Evolutionary conservation across 2,329 filamentous ascomycete genomes (phyloP).

Genomic region (Lizonia empirigonia): DNA sequence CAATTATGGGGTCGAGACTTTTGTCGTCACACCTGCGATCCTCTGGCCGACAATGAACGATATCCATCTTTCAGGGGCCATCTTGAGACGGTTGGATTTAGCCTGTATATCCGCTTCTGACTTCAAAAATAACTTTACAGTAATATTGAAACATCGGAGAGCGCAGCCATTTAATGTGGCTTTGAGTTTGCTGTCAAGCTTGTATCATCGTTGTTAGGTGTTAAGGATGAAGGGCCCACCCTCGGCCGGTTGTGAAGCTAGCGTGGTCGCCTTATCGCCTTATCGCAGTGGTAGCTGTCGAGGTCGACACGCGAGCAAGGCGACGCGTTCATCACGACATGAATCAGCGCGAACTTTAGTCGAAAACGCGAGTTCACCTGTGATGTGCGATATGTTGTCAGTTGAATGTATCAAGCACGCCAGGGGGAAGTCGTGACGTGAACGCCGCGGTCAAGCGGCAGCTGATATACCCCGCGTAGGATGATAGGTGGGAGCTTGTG

Average conservation of each 20-base stretch:
- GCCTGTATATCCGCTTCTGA: too few relatives aligned
- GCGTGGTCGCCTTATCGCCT: constrained; percentile 27
- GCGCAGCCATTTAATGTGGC: too few relatives aligned
- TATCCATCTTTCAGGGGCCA: too few relatives aligned
- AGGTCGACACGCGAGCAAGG: constrained; percentile 2
- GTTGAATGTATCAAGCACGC: not conserved
- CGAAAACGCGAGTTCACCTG: not conserved
- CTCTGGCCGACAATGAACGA: too few relatives aligned
- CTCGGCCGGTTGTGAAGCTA: constrained; percentile 4
- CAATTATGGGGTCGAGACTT: too few relatives aligned
- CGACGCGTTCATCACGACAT: not conserved
- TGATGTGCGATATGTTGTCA: not conserved
- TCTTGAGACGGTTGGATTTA: too few relatives aligned
- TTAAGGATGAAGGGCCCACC: too few relatives aligned
- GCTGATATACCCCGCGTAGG: constrained; percentile 31
- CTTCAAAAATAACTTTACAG: too few relatives aligned
- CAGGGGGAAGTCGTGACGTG: constrained; percentile 17
- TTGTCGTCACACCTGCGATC: too few relatives aligned
- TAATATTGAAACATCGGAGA: too few relatives aligned
- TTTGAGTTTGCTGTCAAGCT: too few relatives aligned
- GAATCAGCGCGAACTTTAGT: not conserved
- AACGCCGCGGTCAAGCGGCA: constrained; percentile 29
- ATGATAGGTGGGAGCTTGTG: constrained; percentile 35
- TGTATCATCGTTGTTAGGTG: too few relatives aligned
- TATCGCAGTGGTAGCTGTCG: constrained; percentile 19